phyloP scores from a whole-genome alignment of 352 stramenopile genomes.

The Phytophthora litchii region DNA sequence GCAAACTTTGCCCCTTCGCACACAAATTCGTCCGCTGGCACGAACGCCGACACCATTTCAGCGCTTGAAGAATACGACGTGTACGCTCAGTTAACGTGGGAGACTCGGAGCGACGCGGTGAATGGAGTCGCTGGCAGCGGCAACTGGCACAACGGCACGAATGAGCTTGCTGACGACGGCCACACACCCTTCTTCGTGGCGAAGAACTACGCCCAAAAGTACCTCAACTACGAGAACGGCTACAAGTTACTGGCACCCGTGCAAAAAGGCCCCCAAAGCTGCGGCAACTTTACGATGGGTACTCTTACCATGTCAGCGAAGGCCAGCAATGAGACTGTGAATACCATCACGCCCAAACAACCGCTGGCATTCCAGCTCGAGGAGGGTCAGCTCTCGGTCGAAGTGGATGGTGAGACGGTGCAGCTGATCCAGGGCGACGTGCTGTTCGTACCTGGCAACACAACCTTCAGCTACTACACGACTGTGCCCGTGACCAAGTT shows the following conservation, averaged over 20 bases:
- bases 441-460: conserved; percentile 48
- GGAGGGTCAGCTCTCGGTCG: conserved; percentile 53
- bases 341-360: conserved; percentile 49
- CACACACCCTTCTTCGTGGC: conserved; percentile 59
- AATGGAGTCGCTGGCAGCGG: conserved; percentile 47
- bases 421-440: conserved; percentile 59
- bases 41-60: conserved; percentile 43
- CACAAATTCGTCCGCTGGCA: conserved; percentile 34
- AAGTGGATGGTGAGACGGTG: conserved; percentile 40
- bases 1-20: conserved; percentile 49
- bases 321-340: conserved; percentile 46
- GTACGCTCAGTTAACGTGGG: conserved; percentile 50
- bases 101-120: conserved; percentile 45
- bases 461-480: conserved; percentile 56
- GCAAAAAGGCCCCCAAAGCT: conserved; percentile 48
- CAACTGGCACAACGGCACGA: conserved; percentile 62
- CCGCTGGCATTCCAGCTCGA: conserved; percentile 56
- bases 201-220: conserved; percentile 64
- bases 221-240: conserved; percentile 57
- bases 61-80: conserved; percentile 52
- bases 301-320: conserved; percentile 58
- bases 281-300: conserved; percentile 65
- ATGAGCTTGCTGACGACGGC: conserved; percentile 45
- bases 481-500: conserved; percentile 62
- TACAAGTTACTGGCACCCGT: conserved; percentile 62